A percentile compares a stretch with the other conserved stretches of the same genome.
Conservation (phyloP, 2,329 filamentous ascomycete genomes). For the Diaporthe eres region DNA sequence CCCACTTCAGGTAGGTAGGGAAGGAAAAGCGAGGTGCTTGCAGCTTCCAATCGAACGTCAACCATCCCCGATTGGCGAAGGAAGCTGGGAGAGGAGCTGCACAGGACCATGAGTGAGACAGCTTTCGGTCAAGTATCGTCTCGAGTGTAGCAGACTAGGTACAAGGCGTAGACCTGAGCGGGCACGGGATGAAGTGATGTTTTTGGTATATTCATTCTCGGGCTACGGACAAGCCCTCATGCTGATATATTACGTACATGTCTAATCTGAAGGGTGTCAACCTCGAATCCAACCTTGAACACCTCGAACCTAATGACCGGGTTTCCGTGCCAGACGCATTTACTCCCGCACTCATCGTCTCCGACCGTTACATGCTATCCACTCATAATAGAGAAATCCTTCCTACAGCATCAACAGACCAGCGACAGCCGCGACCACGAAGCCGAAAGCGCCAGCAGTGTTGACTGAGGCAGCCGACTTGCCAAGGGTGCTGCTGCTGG, state of each 20-base stretch:
- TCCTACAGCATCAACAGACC: conserved; percentile 37
- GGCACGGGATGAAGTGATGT: neutral
- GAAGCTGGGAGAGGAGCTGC: neutral
- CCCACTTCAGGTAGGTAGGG: neutral
- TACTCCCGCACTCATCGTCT: conserved; percentile 1
- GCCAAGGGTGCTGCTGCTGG: neutral
- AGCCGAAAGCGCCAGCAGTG: conserved; percentile 22
- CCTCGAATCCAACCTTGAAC: neutral
- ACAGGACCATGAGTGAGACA: neutral
- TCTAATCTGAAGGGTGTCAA: conserved; percentile 7
- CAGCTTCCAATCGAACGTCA: neutral
- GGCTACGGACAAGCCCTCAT: conserved; percentile 8
- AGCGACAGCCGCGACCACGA: conserved; percentile 30
- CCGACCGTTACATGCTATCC: neutral
- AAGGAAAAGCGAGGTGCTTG: neutral
- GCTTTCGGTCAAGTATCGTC: too few species aligned
- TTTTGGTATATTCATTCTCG: conserved; percentile 15
- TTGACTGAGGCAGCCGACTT: conserved; percentile 30
- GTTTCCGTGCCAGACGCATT: conserved; percentile 7
- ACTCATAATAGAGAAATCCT: neutral
- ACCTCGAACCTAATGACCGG: neutral
- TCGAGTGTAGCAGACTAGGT: neutral
- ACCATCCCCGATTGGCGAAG: neutral
- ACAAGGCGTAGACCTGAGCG: neutral
- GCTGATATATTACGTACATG: conserved; percentile 25